Evolutionary conservation across 441 rosid genomes (phyloP).

Genomic region (Bruguiera hainesii): DNA sequence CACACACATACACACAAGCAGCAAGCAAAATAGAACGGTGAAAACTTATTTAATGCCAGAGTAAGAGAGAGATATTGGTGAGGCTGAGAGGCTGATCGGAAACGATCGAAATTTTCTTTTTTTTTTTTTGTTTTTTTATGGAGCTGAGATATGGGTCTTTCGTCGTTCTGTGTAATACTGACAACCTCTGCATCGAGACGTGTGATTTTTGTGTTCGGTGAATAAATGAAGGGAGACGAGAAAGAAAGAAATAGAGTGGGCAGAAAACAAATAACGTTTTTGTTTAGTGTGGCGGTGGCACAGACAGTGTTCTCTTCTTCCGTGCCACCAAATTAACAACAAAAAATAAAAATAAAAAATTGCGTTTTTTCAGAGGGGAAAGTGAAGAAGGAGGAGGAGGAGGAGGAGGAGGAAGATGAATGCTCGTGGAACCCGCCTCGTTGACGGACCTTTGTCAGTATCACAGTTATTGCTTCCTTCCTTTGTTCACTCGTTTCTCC

Average conservation of each 20-base stretch:
- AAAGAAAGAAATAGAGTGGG: not conserved
- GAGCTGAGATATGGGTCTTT: slow-evolving; percentile 25
- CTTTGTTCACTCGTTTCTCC: not conserved
- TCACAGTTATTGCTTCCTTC: not conserved
- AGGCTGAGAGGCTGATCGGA: slow-evolving; percentile 1
- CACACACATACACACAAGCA: not conserved
- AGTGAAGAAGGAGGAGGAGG: not conserved
- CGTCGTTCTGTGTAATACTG: slow-evolving; percentile 1
- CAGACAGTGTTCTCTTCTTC: slow-evolving; percentile 9
- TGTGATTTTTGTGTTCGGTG: slow-evolving; percentile 17
- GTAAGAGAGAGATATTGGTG: not conserved
- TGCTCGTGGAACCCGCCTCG: slow-evolving; percentile 46
- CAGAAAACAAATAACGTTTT: too few species aligned
- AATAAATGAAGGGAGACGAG: not conserved
- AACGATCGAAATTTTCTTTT: not conserved
- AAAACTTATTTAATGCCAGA: slow-evolving; percentile 39
- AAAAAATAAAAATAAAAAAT: not conserved
- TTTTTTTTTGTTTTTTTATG: not conserved
- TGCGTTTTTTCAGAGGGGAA: not conserved
- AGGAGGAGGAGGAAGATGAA: slow-evolving; percentile 19
- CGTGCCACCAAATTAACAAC: not conserved
- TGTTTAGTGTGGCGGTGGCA: not conserved
- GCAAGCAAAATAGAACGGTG: not conserved
- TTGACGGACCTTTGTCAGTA: slow-evolving; percentile 23
- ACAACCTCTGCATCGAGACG: slow-evolving; percentile 25